A percentile compares a stretch with the other conserved stretches of the same genome.
Conservation (phyloP, 345 rosid genomes). For the Pistacia integerrima region DNA sequence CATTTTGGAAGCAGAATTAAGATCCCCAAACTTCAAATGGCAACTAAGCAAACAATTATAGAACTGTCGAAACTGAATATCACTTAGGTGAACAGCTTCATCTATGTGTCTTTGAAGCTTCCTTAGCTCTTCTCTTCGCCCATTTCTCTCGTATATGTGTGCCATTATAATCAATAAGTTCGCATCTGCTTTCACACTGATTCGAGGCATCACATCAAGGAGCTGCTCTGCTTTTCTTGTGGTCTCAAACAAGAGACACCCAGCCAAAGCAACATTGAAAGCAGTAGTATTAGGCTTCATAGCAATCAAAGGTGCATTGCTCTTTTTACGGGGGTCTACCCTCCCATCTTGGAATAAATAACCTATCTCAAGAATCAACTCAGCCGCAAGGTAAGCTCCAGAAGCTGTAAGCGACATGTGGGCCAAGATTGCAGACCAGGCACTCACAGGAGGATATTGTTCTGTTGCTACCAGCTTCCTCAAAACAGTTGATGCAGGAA, state of each 20-base stretch:
- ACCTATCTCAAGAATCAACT: slow-evolving; percentile 85
- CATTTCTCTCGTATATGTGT: slow-evolving; percentile 84
- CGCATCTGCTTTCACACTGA: slow-evolving; percentile 63
- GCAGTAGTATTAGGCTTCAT: slow-evolving; percentile 83
- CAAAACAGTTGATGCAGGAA: slow-evolving; percentile 76
- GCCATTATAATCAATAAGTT: slow-evolving; percentile 72
- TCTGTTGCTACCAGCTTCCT: slow-evolving; percentile 73
- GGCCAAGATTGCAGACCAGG: slow-evolving; percentile 78
- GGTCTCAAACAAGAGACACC: slow-evolving; percentile 75
- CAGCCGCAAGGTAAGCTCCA: slow-evolving; percentile 86
- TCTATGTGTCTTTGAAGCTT: slow-evolving; percentile 87
- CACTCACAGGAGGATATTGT: slow-evolving; percentile 71
- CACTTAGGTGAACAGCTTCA: slow-evolving; percentile 66
- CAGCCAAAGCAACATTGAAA: slow-evolving; percentile 76
- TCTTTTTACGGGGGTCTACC: slow-evolving; percentile 84
- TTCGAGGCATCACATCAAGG: slow-evolving; percentile 71
- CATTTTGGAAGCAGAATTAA: slow-evolving; percentile 79
- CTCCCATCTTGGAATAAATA: slow-evolving; percentile 71
- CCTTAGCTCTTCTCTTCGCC: slow-evolving; percentile 75
- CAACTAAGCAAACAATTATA: slow-evolving; percentile 76
- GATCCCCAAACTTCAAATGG: slow-evolving; percentile 85
- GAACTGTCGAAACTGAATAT: slow-evolving; percentile 73
- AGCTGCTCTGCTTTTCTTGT: slow-evolving; percentile 95
- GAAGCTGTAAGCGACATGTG: slow-evolving; percentile 68
- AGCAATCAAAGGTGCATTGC: slow-evolving; percentile 72